phyloP scores from a whole-genome alignment of 179 eudicot species.

The Heliamphora pulchella region DNA sequence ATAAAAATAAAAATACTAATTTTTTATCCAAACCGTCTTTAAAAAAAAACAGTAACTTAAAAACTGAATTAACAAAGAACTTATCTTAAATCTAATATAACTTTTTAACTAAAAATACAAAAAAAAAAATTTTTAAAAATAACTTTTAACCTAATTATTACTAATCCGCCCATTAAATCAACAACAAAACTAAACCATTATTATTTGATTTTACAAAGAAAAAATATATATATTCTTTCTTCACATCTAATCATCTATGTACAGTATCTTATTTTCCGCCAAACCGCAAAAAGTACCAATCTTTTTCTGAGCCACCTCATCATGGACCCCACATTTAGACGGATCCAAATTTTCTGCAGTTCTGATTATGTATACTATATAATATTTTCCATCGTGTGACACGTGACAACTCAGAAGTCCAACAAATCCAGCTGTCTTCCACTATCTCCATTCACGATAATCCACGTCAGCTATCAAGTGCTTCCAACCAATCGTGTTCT shows the following conservation, averaged over 20 bases:
- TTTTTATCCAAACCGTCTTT: no score
- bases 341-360: background rate
- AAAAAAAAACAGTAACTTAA: no score
- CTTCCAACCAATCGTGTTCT: background rate
- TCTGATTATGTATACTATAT: background rate
- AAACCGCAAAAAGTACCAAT: background rate
- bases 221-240: no score
- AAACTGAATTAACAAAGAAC: no score
- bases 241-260: background rate
- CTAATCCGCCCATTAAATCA: no score
- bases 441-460: background rate
- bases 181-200: no score
- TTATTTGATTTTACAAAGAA: no score
- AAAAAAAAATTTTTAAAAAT: no score
- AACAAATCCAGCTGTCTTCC: constrained; percentile 23
- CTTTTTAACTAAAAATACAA: no score
- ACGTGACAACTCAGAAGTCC: background rate
- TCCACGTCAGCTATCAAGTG: constrained; percentile 20
- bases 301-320: background rate
- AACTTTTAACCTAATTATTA: no score
- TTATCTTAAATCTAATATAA: no score
- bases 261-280: background rate
- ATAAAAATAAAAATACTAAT: no score
- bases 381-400: background rate
- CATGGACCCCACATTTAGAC: background rate